Conservation (phyloP, 495 filamentous ascomycete genomes). For the Trichoderma parareesei region DNA sequence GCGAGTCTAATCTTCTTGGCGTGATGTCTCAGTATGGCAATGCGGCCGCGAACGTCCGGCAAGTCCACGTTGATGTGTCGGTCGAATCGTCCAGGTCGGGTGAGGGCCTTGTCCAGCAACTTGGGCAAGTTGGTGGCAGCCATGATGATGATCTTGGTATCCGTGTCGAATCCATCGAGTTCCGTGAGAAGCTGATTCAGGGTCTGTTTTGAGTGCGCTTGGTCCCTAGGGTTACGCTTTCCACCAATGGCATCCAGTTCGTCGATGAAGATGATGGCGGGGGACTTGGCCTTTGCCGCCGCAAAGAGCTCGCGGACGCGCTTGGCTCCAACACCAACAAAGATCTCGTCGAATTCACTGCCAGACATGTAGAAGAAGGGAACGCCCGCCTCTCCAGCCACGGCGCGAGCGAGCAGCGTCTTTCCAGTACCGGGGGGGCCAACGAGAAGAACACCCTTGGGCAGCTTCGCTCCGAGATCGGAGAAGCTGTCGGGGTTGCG, state of each 20-base stretch:
- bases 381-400: constrained; percentile 93
- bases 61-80: constrained; percentile 80
- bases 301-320: constrained; percentile 93
- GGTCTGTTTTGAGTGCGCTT: constrained; percentile 94
- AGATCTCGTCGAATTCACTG: constrained; percentile 96
- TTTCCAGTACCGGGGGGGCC: constrained; percentile 97
- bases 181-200: constrained; percentile 98
- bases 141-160: constrained; percentile 87
- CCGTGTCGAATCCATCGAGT: constrained; percentile 92
- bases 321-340: constrained; percentile 96
- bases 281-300: constrained; percentile 78
- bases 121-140: constrained; percentile 95
- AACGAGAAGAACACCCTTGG: constrained; percentile 91
- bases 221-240: constrained; percentile 86
- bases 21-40: constrained; percentile 87
- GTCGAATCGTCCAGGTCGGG: constrained; percentile 91
- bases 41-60: constrained; percentile 89
- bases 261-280: constrained; percentile 97
- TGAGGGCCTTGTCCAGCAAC: constrained; percentile 87
- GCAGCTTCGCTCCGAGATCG: constrained; percentile 86
- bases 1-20: constrained; percentile 75
- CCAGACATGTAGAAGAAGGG: constrained; percentile 99
- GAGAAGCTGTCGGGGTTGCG: constrained; percentile 87
- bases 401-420: constrained; percentile 85
- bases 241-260: constrained; percentile 95